Conservation (phyloP, 257 asterid genomes). For the Solanum appendiculatum region DNA sequence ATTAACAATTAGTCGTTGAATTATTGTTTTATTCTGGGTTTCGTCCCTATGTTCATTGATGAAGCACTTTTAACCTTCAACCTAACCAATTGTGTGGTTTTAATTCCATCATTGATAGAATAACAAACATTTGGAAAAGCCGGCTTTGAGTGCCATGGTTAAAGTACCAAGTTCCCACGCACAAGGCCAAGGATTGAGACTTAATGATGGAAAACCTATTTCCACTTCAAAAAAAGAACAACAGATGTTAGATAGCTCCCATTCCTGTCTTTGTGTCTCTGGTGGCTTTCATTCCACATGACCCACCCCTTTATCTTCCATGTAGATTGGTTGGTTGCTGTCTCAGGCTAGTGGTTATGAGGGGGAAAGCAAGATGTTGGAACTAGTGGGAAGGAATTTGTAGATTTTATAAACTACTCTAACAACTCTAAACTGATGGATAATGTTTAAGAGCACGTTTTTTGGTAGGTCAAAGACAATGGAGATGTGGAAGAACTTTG, state of each 20-base stretch:
- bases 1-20: neutral
- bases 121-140: neutral
- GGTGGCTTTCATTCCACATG: neutral
- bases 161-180: neutral
- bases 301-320: neutral
- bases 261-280: neutral
- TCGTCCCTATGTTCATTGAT: neutral
- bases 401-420: neutral
- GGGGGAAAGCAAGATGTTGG: neutral
- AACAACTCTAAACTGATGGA: neutral
- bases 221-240: neutral
- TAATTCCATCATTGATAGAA: neutral
- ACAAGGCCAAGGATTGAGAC: neutral
- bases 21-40: neutral
- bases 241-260: neutral
- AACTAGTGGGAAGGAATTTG: neutral
- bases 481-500: neutral
- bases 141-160: neutral
- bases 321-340: neutral
- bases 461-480: neutral
- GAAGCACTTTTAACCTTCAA: neutral
- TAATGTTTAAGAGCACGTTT: neutral
- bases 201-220: neutral
- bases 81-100: neutral
- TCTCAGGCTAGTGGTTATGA: neutral